phyloP scores from a whole-genome alignment of 1,139 yeast species.

The Spathaspora jeffriesii region DNA sequence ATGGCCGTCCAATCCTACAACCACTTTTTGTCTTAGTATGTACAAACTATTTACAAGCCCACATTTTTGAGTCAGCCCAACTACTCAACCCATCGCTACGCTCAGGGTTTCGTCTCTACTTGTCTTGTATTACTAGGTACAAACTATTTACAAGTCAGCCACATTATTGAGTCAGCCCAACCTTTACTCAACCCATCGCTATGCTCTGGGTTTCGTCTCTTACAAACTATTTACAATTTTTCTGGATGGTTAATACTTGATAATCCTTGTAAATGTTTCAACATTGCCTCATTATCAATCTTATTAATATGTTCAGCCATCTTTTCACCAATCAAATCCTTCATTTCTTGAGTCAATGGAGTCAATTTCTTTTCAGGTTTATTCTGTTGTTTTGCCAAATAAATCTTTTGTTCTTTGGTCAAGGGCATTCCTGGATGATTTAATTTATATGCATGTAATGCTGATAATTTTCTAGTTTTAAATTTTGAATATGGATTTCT shows the following conservation, averaged over 20 bases:
- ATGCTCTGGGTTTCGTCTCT: too few species aligned
- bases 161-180: too few species aligned
- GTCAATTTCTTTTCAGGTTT: constrained; percentile 47
- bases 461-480: constrained; percentile 58
- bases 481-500: constrained; percentile 70
- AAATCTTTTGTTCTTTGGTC: constrained; percentile 62
- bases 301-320: constrained; percentile 57
- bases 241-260: constrained; percentile 31
- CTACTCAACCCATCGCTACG: too few species aligned
- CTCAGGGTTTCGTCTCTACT: too few species aligned
- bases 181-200: too few species aligned
- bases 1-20: too few species aligned
- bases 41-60: too few species aligned
- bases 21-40: too few species aligned
- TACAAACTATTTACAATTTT: too few species aligned
- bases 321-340: constrained; percentile 68
- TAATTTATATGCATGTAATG: constrained; percentile 61
- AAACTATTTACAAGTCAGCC: too few species aligned
- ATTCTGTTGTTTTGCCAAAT: constrained; percentile 49
- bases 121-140: too few species aligned
- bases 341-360: constrained; percentile 65
- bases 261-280: constrained; percentile 41
- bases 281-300: constrained; percentile 37
- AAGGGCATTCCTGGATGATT: constrained; percentile 81
- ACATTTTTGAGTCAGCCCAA: too few species aligned